Evolutionary conservation across 345 rosid species (phyloP), one percentile per base, ranked within the genome.

Genomic region (Pistacia integerrima): DNA sequence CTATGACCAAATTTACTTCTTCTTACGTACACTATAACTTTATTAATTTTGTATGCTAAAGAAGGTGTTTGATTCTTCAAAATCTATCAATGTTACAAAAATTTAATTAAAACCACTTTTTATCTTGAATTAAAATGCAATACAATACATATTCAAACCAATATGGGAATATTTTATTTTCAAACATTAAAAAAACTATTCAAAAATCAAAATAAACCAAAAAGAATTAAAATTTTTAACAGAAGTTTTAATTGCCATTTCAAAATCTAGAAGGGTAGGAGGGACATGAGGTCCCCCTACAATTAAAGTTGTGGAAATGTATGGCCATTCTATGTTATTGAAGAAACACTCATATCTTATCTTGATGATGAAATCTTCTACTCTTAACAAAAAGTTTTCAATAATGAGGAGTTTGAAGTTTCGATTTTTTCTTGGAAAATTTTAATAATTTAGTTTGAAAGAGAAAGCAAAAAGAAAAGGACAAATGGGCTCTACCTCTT

Each of bases 391-490:
- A 58, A 30, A 49, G 5, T 49, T 64, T 62, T 77, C 64, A 64
- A 64, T 59, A 17, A 69, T 69, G 36, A n/a, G 22, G 28, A 16
- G 25, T 4, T 71, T 62, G 54, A 70, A 18, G 28, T 60, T 67
- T 63, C 18, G 58, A 70, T 11, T 28, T 64, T 22, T 52, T 8
- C 25, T 17, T 57, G 25, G 25, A 25, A 25, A 25, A 25, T 25
- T 25, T 25, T 25, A 25, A 25, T 25, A 25, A 25, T 25, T 25
- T 25, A 25, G 25, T 25, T 25, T 57, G 69, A 68, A 73, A 73
- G 55, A 28, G 76, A 72, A 69, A 67, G 65, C n/a, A 10, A 60
- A 74, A 77, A 33, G 22, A 6, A 13, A 60, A 70, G 55, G 65
- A 72, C 49, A 38, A 14, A 12, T 12, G 57, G 17, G 55, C 57